Conservation (phyloP, 2,329 filamentous ascomycete genomes). For the Penicillium brasilianum region DNA sequence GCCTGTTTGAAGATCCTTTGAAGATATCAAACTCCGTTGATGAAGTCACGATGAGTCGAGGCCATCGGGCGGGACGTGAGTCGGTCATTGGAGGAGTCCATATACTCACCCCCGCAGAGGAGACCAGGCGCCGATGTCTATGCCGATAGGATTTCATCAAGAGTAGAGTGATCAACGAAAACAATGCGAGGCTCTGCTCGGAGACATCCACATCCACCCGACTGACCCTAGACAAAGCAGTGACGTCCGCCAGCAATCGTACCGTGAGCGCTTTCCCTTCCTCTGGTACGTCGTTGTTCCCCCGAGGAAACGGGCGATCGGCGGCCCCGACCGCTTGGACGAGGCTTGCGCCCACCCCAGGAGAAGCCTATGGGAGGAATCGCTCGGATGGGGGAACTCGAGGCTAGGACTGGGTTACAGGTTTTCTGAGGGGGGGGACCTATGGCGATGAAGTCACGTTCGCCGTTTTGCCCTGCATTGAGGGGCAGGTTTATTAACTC, state of each 20-base stretch:
- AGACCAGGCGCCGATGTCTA: too few species aligned
- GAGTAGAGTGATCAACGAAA: background rate
- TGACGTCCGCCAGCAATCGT: background rate
- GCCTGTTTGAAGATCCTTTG: background rate
- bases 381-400: background rate
- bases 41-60: background rate
- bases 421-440: background rate
- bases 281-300: background rate
- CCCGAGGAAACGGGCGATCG: background rate
- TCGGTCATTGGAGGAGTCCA: too few species aligned
- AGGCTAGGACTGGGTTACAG: background rate
- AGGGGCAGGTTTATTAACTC: background rate
- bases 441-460: constrained; percentile 1
- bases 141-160: too few species aligned
- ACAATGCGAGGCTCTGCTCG: background rate
- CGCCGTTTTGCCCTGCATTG: background rate
- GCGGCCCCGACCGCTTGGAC: constrained; percentile 2
- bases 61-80: background rate
- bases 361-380: background rate
- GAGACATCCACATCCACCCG: background rate
- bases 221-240: background rate
- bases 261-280: background rate
- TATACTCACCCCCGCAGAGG: too few species aligned
- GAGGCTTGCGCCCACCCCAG: background rate
- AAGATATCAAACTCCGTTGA: background rate